Base-by-base conservation (phyloP, 2,329 filamentous ascomycete genomes). In the Blumeria hordei region DNA sequence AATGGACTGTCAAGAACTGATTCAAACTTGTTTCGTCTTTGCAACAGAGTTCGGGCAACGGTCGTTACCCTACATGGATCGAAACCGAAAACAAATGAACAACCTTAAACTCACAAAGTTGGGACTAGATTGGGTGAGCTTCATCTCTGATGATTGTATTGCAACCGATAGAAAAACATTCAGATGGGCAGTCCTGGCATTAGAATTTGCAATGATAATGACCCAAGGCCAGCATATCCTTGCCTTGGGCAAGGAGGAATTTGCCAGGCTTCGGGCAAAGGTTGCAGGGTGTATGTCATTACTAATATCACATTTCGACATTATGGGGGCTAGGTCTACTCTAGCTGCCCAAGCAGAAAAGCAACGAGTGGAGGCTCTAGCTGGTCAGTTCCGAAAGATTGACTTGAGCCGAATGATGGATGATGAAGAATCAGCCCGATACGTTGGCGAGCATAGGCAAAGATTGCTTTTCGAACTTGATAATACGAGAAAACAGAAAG, bases 31-130 rank as follows among this genome's bases (percentile, higher is more conserved):
- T 69, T 98, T 96, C 67, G 85, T 93, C 43, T 98, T 96, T 64
- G 92, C 92, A n/a, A 96, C 92, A 0, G 92, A 98, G 66, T 98
- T 98, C 61, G 92, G 92, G 47, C 90, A 95, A 66, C 83, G 92
- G 59, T 95, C 90, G 1, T 77, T 94, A 53, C 79, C 92, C 18
- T 93, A 94, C 70, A 92, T 98, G 80, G 92, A 98, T 68, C 84
- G 85, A 67, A 96, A 94, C 65, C 75, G 92, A 55, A 82, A 90
- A 53, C 86, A 93, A 61, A 93, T 96, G 85, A 96, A 96, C 70
- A 95, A 94, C 67, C 75, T 94, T 61, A 94, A 94, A 67, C 76
- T 98, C 55, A 94, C 90, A 11, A 86, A 94, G 64, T 74, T 98
- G 54, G 88, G 88, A 3, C 73, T 98, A 10, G 90, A 98, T 66